Conservation (phyloP, 495 filamentous ascomycete species). For the Annulohypoxylon moriforme region DNA sequence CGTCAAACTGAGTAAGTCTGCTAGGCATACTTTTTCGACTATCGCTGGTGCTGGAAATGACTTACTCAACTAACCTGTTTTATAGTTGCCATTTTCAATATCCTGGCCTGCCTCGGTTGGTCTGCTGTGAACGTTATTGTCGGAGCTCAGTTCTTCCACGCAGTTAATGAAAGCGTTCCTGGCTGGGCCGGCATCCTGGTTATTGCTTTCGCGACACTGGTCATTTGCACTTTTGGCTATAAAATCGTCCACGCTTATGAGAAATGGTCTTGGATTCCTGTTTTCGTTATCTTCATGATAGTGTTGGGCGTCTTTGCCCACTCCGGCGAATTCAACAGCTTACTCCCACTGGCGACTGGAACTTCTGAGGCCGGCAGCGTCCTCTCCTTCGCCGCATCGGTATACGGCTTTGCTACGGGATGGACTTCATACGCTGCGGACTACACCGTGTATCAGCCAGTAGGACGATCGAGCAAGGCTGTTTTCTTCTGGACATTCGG, state of each 20-base stretch:
- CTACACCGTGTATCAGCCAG: constrained; percentile 86
- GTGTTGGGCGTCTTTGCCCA: constrained; percentile 78
- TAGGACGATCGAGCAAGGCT: constrained; percentile 64
- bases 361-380: constrained; percentile 70
- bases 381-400: constrained; percentile 77
- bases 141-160: constrained; percentile 82
- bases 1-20: constrained; percentile 73
- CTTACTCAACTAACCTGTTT: constrained; percentile 17
- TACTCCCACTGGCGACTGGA: constrained; percentile 71
- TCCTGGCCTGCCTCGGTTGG: constrained; percentile 82
- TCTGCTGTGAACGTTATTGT: constrained; percentile 81
- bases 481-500: constrained; percentile 77
- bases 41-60: neutral
- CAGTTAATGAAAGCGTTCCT: constrained; percentile 76
- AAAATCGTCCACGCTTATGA: constrained; percentile 85
- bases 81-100: constrained; percentile 77
- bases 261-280: constrained; percentile 82
- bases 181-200: constrained; percentile 82
- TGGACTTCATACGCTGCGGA: constrained; percentile 86
- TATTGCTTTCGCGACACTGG: constrained; percentile 75
- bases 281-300: constrained; percentile 81
- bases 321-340: constrained; percentile 75
- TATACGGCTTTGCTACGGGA: constrained; percentile 83
- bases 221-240: constrained; percentile 81
- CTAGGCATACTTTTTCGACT: neutral